Evolutionary conservation across 2,329 filamentous ascomycete genomes (phyloP).

Genomic region (Teratosphaeria gauchensis): DNA sequence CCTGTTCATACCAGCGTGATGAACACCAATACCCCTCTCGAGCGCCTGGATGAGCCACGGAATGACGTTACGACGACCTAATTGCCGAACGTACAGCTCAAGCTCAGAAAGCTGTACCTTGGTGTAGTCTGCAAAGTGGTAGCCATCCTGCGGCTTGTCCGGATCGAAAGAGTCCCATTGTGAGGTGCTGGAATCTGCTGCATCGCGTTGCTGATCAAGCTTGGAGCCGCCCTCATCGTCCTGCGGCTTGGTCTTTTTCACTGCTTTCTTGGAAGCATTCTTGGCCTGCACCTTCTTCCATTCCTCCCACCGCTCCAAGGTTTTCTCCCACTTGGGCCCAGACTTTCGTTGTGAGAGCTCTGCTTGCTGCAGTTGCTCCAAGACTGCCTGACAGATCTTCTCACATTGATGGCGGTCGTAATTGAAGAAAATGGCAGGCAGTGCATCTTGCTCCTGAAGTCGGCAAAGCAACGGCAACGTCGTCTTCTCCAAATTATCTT

Average conservation of each 20-base stretch:
- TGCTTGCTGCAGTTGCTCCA: slow-evolving; percentile 43
- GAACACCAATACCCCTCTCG: slow-evolving; percentile 60
- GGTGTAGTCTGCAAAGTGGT: slow-evolving; percentile 56
- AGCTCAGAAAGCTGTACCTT: slow-evolving; percentile 52
- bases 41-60: slow-evolving; percentile 51
- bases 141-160: slow-evolving; percentile 51
- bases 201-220: slow-evolving; percentile 48
- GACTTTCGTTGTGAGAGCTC: slow-evolving; percentile 50
- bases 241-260: slow-evolving; percentile 26
- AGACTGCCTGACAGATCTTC: slow-evolving; percentile 42
- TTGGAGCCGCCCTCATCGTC: slow-evolving; percentile 44
- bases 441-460: slow-evolving; percentile 52
- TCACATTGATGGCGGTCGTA: slow-evolving; percentile 62
- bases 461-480: slow-evolving; percentile 51
- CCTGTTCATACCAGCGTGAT: slow-evolving; percentile 72
- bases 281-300: slow-evolving; percentile 43
- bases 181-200: slow-evolving; percentile 46
- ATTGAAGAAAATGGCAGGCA: slow-evolving; percentile 69
- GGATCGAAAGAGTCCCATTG: slow-evolving; percentile 59
- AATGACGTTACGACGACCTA: slow-evolving; percentile 43
- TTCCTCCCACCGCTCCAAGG: slow-evolving; percentile 48
- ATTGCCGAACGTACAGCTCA: slow-evolving; percentile 41
- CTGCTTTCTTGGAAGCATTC: slow-evolving; percentile 26
- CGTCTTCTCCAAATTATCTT: slow-evolving; percentile 29
- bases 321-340: slow-evolving; percentile 51